Percentiles rank a stretch among this genome's conserved stretches.
Evolutionary conservation across 148 eudicot genomes (phyloP).

Genomic region (Rheum nobile): DNA sequence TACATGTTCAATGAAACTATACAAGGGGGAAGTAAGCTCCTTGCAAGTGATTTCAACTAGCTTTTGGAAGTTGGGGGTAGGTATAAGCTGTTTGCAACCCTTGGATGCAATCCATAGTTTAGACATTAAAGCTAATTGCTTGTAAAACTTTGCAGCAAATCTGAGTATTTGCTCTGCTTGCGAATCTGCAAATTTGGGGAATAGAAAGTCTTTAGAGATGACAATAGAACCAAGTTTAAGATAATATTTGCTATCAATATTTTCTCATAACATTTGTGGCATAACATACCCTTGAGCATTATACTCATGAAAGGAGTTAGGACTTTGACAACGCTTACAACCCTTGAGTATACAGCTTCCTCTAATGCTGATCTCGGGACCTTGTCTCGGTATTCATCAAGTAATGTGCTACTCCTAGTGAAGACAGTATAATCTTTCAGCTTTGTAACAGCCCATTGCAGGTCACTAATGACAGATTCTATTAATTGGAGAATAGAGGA

Average conservation of each 20-base stretch:
- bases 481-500: constrained; percentile 29
- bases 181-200: constrained; percentile 27
- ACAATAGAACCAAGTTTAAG: not conserved
- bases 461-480: constrained; percentile 30
- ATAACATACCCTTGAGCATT: constrained; percentile 33
- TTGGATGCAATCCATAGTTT: constrained; percentile 43
- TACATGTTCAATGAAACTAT: constrained; percentile 29
- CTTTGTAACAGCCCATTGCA: constrained; percentile 32
- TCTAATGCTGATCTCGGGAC: constrained; percentile 24
- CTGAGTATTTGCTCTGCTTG: constrained; percentile 46
- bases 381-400: constrained; percentile 16
- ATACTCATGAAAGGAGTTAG: constrained; percentile 34
- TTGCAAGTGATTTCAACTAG: constrained; percentile 48
- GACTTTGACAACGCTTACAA: constrained; percentile 38
- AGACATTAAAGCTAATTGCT: constrained; percentile 40
- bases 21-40: constrained; percentile 47
- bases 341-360: constrained; percentile 28
- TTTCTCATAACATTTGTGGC: not conserved
- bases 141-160: constrained; percentile 38
- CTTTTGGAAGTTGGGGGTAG: constrained; percentile 32
- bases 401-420: constrained; percentile 13
- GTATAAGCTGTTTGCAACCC: constrained; percentile 38
- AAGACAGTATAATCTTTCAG: constrained; percentile 24
- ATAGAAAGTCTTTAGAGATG: not conserved
- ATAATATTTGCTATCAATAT: not conserved